Percentiles rank a stretch among this genome's conserved stretches.
Evolutionary conservation across 352 stramenopile species (phyloP).

Genomic region (Pythium aristosporum): DNA sequence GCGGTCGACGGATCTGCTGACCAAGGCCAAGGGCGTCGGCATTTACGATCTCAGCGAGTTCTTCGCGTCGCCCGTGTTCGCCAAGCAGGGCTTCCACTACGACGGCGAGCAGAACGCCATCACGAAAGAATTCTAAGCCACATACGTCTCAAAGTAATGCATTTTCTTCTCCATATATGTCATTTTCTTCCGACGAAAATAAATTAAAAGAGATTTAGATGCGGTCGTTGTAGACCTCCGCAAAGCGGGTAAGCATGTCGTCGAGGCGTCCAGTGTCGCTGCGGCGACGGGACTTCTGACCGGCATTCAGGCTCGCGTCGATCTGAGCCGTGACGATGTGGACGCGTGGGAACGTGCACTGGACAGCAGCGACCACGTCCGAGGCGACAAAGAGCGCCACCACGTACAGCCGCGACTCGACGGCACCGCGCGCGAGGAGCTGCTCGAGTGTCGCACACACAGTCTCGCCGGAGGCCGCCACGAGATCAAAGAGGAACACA

Average conservation of each 20-base stretch:
- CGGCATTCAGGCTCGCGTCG: conserved; percentile 16
- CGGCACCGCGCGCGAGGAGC: conserved; percentile 39
- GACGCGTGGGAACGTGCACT: conserved; percentile 33
- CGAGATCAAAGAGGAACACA: conserved; percentile 52
- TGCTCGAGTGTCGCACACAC: conserved; percentile 36
- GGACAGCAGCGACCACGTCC: conserved; percentile 37
- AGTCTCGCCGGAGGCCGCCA: conserved; percentile 29
- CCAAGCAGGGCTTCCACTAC: conserved; percentile 71
- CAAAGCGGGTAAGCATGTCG: conserved; percentile 22
- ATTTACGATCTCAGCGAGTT: conserved; percentile 82
- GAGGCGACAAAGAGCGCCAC: conserved; percentile 41
- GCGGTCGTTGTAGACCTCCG: conserved; percentile 16
- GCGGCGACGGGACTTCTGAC: conserved; percentile 1
- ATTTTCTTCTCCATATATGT: not conserved
- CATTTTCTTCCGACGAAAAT: not conserved
- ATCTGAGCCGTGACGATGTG: conserved; percentile 32
- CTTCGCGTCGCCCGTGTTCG: conserved; percentile 58
- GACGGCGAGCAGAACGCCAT: conserved; percentile 53
- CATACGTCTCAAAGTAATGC: not conserved
- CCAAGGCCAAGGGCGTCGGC: conserved; percentile 72
- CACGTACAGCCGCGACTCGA: conserved; percentile 47
- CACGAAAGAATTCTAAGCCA: conserved; percentile 62
- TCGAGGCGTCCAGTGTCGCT: conserved; percentile 12
- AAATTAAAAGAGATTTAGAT: not conserved
- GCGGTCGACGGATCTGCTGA: conserved; percentile 48